Base-by-base conservation (phyloP, 2,329 filamentous ascomycete genomes). In the Metarhizium guizhouense region DNA sequence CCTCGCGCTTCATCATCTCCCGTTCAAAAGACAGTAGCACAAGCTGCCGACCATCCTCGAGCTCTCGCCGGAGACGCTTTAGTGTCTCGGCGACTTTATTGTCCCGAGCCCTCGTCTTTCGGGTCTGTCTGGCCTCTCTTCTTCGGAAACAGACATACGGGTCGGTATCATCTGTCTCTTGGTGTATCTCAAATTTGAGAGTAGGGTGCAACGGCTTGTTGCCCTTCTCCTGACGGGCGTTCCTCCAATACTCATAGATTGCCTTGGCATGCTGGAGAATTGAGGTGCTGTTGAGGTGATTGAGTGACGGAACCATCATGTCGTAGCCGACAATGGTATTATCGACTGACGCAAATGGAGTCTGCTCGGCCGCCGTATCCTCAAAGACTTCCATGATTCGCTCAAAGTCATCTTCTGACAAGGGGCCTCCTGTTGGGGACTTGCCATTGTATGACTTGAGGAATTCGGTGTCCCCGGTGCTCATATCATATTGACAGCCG, bases 61-160 rank as follows among this genome's bases (percentile, higher is more conserved):
- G 79, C 75, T 99, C 93, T 64, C 87, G 87, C 55, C 94, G 86
- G 66, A 99, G 76, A 69, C 89, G 90, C 76, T 94, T 94, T 62
- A 99, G 81, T 71, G 96, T 96, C 69, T 99, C 94, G 54, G 88
- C 90, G 64, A 93, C 90, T 72, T 96, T 93, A 40, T 90, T 90
- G 75, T 99, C 94, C 66, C 94, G 85, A 63, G 90, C 90, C 67
- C 94, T 83, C 42, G 94, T 99, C 75, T 97, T 99, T 64, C 94
- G 88, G 52, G 91, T 93, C 70, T 95, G 90, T 56, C 94, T 87
- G 50, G 95, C 89, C 72, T 99, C 94, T 60, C 94, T 88, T 63
- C 94, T 85, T 68, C 94, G 85, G 82, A 99, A 99, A 74, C 94
- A 99, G 65, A 99, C 92, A 74, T 96, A 99, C 51, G 94, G 94